Evolutionary conservation across 495 filamentous ascomycete species (phyloP).

Genomic region (Venustampulla echinocandica): DNA sequence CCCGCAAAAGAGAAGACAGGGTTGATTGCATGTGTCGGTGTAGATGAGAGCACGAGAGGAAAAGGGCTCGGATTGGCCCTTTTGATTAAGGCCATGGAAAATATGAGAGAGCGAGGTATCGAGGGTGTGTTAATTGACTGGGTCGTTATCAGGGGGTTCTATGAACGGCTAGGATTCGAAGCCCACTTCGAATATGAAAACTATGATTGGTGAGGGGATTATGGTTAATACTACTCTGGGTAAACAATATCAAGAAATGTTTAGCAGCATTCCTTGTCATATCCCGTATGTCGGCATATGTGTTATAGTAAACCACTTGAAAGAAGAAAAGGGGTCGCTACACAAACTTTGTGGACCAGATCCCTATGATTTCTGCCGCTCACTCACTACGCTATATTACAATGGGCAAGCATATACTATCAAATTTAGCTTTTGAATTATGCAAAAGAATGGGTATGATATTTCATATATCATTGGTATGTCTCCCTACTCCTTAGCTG

Average conservation of each 20-base stretch:
- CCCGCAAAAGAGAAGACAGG: constrained; percentile 37
- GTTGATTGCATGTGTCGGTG: constrained; percentile 42
- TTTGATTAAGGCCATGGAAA: constrained; percentile 38
- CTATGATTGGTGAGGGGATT: constrained; percentile 12
- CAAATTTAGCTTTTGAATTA: background rate
- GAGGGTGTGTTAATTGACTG: constrained; percentile 44
- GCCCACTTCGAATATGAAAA: constrained; percentile 35
- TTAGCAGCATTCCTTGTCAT: background rate
- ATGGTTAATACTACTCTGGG: background rate
- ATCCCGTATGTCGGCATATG: too few species aligned
- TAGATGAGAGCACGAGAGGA: constrained; percentile 32
- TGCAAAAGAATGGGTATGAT: background rate
- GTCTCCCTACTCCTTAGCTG: background rate
- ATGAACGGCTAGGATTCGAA: constrained; percentile 40
- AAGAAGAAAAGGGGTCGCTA: too few species aligned
- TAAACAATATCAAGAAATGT: background rate
- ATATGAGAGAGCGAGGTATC: constrained; percentile 39
- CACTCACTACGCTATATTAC: too few species aligned
- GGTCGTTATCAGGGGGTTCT: constrained; percentile 41
- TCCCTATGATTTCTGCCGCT: too few species aligned
- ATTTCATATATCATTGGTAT: background rate
- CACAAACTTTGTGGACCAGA: too few species aligned
- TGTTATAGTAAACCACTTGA: too few species aligned
- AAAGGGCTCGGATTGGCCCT: constrained; percentile 39
- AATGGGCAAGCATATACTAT: background rate